Evolutionary conservation across 2,329 filamentous ascomycete genomes (phyloP).

Genomic region (Alternaria alternata): DNA sequence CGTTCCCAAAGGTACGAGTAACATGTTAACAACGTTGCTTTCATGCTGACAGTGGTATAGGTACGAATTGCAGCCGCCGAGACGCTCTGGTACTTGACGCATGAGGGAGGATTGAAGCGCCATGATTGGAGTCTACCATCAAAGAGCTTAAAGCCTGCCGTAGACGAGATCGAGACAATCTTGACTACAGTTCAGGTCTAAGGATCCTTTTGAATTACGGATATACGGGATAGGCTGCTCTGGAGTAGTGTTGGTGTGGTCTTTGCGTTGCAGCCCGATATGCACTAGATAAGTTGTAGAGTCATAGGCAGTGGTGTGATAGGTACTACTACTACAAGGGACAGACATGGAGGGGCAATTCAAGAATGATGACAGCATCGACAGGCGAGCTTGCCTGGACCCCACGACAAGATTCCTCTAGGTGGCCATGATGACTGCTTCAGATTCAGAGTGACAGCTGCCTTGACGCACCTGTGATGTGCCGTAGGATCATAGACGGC

Average conservation of each 20-base stretch:
- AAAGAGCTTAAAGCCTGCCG: slow-evolving; percentile 42
- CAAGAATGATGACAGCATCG: neutral
- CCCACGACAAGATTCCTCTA: slow-evolving; percentile 54
- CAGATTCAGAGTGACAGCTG: slow-evolving; percentile 13
- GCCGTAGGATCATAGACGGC: slow-evolving; percentile 5
- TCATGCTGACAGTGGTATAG: slow-evolving; percentile 22
- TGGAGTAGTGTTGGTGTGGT: slow-evolving; percentile 40
- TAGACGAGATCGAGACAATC: slow-evolving; percentile 35
- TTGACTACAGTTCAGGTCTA: neutral
- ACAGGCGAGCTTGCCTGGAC: slow-evolving; percentile 53
- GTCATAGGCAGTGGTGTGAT: neutral
- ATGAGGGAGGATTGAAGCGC: slow-evolving; percentile 45
- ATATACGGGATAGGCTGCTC: slow-evolving; percentile 74
- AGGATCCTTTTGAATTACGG: slow-evolving; percentile 58
- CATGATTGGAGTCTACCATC: slow-evolving; percentile 37
- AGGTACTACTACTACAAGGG: neutral
- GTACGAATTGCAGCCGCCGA: slow-evolving; percentile 53
- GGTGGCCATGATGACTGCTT: slow-evolving; percentile 18
- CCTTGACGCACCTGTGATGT: slow-evolving; percentile 15
- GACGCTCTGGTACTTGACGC: slow-evolving; percentile 50
- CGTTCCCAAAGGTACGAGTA: slow-evolving; percentile 73
- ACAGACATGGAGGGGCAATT: neutral
- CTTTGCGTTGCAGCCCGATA: neutral
- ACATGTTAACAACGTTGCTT: neutral
- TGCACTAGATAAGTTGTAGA: neutral